These are phyloP conservation scores for Paramecium bursaria DNA, from an alignment of 73 alveolate genomes.

Conservation along the genomic window DNA sequence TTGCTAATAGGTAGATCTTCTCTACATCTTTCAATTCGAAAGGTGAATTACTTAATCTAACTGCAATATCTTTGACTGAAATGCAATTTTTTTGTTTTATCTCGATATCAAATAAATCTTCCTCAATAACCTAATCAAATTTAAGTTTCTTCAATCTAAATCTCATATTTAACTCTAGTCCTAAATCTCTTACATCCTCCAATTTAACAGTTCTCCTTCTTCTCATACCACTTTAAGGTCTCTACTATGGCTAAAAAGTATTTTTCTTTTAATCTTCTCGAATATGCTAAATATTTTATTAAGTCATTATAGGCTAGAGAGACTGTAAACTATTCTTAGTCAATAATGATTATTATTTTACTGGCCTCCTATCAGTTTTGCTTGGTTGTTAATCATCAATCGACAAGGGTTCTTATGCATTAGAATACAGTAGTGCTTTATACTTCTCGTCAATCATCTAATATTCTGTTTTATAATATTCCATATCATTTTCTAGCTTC, in stretches of 20 bases:
- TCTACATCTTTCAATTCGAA: constrained; percentile 60
- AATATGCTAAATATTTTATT: too few relatives aligned
- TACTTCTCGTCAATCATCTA: constrained; percentile 32
- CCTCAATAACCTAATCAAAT: constrained; percentile 39
- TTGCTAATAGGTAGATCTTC: constrained; percentile 54
- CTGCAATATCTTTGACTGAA: constrained; percentile 43
- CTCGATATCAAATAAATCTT: constrained; percentile 24
- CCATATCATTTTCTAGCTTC: constrained; percentile 59
- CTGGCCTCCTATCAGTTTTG: constrained; percentile 39
- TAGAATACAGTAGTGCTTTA: neutral
- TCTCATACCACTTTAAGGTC: constrained; percentile 39
- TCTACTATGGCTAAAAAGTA: neutral
- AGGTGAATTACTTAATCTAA: constrained; percentile 46
- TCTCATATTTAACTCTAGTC: constrained; percentile 54
- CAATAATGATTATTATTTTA: too few relatives aligned
- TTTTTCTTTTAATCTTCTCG: too few relatives aligned
- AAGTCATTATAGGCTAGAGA: too few relatives aligned
- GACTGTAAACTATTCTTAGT: too few relatives aligned
- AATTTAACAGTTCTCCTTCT: constrained; percentile 54
- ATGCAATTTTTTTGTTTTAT: constrained; percentile 19
- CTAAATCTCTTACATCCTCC: constrained; percentile 55
- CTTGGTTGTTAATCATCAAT: constrained; percentile 21
- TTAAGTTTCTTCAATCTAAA: constrained; percentile 53
- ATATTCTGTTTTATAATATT: constrained; percentile 45
- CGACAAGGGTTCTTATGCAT: neutral